These are phyloP conservation scores for Begonia loranthoides DNA, from an alignment of 306 rosid genomes.

Conservation along the genomic window DNA sequence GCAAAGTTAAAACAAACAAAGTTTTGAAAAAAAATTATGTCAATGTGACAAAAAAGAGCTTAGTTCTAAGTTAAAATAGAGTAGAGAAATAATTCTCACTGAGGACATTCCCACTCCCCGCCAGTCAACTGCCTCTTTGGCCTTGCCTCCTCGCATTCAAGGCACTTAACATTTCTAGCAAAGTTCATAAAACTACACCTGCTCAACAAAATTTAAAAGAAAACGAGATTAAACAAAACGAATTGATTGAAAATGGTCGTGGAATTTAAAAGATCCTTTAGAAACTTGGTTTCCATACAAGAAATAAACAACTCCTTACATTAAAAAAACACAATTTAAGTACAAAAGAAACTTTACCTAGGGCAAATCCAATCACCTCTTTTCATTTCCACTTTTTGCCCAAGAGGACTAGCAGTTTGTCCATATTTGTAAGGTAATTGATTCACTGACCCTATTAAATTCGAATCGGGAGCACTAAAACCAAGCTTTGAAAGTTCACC, in stretches of 20 bases:
- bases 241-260: background rate
- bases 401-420: slow-evolving; percentile 17
- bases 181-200: slow-evolving; percentile 98
- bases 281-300: too few relatives aligned
- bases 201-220: slow-evolving; percentile 16
- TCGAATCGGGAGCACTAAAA: slow-evolving; percentile 33
- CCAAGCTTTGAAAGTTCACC: slow-evolving; percentile 51
- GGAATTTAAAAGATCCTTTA: too few relatives aligned
- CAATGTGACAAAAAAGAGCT: background rate
- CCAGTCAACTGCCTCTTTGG: slow-evolving; percentile 80
- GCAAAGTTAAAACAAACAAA: slow-evolving; percentile 9
- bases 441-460: slow-evolving; percentile 23
- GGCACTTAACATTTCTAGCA: slow-evolving; percentile 76
- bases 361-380: slow-evolving; percentile 90
- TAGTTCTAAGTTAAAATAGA: slow-evolving; percentile 1
- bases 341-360: slow-evolving; percentile 28
- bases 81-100: slow-evolving; percentile 39
- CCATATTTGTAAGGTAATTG: slow-evolving; percentile 31
- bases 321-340: background rate
- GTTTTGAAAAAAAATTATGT: slow-evolving; percentile 3
- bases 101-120: slow-evolving; percentile 99
- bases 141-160: slow-evolving; percentile 80
- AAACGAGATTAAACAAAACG: background rate
- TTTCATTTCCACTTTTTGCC: slow-evolving; percentile 75
- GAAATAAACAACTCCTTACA: too few relatives aligned